Evolutionary conservation across 1,139 yeast genomes (phyloP).

Genomic region (Saccharomyces hybrid): DNA sequence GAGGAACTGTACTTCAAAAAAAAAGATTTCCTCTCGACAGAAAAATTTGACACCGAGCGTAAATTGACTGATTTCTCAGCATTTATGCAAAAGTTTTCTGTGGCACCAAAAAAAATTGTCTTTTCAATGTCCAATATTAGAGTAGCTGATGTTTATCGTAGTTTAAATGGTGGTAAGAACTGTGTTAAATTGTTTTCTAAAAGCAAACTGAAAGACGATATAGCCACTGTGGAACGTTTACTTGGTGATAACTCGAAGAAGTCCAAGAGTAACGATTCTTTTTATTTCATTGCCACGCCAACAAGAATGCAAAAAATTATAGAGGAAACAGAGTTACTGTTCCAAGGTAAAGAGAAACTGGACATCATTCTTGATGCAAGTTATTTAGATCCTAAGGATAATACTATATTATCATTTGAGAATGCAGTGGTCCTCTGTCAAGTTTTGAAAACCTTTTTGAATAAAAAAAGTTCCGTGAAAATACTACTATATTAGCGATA

Average conservation of each 20-base stretch:
- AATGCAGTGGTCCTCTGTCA: slow-evolving; percentile 22
- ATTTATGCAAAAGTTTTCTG: slow-evolving; percentile 24
- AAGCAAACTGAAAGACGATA: slow-evolving; percentile 52
- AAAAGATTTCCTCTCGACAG: slow-evolving; percentile 26
- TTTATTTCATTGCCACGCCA: slow-evolving; percentile 49
- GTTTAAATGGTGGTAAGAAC: slow-evolving; percentile 40
- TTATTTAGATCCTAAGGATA: slow-evolving; percentile 48
- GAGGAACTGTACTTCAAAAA: slow-evolving; percentile 30
- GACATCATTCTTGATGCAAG: slow-evolving; percentile 53
- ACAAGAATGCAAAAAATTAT: slow-evolving; percentile 48
- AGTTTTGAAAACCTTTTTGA: slow-evolving; percentile 21
- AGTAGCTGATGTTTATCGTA: slow-evolving; percentile 34
- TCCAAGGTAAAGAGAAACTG: slow-evolving; percentile 44
- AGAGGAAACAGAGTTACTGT: slow-evolving; percentile 35
- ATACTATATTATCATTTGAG: slow-evolving; percentile 25
- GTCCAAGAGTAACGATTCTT: slow-evolving; percentile 12
- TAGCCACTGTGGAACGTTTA: slow-evolving; percentile 33
- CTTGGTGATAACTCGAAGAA: slow-evolving; percentile 10
- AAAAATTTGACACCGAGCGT: slow-evolving; percentile 21
- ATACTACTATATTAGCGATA: slow-evolving; percentile 20
- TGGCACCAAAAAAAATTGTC: slow-evolving; percentile 26
- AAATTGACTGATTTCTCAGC: slow-evolving; percentile 20
- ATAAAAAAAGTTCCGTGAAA: slow-evolving; percentile 31
- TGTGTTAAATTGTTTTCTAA: slow-evolving; percentile 55
- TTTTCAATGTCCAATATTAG: slow-evolving; percentile 29